phyloP scores from a whole-genome alignment of 2,329 filamentous ascomycete genomes.

The Fonsecaea pugnacius region DNA sequence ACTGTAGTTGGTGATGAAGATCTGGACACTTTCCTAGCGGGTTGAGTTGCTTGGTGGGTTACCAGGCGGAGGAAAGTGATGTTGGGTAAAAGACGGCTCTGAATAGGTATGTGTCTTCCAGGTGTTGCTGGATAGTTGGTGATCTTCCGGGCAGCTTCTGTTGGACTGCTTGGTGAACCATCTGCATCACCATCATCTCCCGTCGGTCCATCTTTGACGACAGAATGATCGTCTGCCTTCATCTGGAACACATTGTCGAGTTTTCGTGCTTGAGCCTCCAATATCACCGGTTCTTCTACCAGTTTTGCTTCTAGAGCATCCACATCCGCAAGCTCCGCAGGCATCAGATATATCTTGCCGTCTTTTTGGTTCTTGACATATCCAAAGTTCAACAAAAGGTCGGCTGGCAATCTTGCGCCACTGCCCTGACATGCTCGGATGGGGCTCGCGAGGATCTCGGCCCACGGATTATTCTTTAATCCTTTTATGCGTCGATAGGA shows the following conservation, averaged over 20 bases:
- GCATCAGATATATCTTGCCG: conserved; percentile 29
- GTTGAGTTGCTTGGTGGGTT: conserved; percentile 14
- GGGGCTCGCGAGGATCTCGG: conserved; percentile 33
- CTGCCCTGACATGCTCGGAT: conserved; percentile 31
- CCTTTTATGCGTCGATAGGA: conserved; percentile 24
- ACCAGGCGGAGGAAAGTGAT: conserved; percentile 24
- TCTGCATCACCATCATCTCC: background rate
- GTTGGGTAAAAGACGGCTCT: conserved; percentile 21
- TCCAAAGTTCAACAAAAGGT: conserved; percentile 28
- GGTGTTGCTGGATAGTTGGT: background rate
- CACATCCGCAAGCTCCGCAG: conserved; percentile 32
- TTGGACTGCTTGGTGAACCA: background rate
- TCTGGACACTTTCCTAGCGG: background rate
- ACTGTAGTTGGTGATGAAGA: background rate
- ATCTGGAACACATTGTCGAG: background rate
- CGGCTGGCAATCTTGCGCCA: conserved; percentile 28
- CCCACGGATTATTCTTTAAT: conserved; percentile 35
- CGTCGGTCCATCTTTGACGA: background rate
- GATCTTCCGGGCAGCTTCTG: conserved; percentile 1
- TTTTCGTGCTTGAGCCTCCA: conserved; percentile 9
- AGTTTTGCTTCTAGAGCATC: conserved; percentile 25
- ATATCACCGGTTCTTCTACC: conserved; percentile 10
- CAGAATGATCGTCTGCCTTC: background rate
- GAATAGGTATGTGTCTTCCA: conserved; percentile 11
- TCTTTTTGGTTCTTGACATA: conserved; percentile 28